A percentile compares a stretch with the other conserved stretches of the same genome.
Conservation (phyloP, 2,329 filamentous ascomycete species). For the Paecilomyces sp. region DNA sequence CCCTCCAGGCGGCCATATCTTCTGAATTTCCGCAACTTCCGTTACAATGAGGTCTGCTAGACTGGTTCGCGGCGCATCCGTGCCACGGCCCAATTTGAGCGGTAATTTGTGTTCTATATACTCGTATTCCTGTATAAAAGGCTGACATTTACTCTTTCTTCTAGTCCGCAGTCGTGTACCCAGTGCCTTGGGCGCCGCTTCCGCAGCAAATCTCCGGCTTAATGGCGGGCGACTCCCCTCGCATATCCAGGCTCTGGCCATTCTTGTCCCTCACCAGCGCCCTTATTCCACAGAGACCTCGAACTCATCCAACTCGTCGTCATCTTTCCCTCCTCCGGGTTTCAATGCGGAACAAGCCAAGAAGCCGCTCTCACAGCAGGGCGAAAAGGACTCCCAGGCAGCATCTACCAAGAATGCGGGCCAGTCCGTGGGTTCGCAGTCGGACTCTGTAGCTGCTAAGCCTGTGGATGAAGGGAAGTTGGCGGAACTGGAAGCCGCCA, state of each 20-base stretch:
- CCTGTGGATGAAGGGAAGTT: slow-evolving; percentile 45
- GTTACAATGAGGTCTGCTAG: slow-evolving; percentile 32
- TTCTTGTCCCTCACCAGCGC: slow-evolving; percentile 46
- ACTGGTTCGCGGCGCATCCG: slow-evolving; percentile 28
- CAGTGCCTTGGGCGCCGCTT: slow-evolving; percentile 22
- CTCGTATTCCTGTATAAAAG: not conserved
- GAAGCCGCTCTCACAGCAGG: slow-evolving; percentile 65
- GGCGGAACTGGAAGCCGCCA: slow-evolving; percentile 57
- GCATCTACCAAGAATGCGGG: slow-evolving; percentile 23
- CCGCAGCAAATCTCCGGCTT: slow-evolving; percentile 24
- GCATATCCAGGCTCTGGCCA: slow-evolving; percentile 50
- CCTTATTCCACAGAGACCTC: slow-evolving; percentile 52
- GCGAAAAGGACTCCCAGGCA: slow-evolving; percentile 21
- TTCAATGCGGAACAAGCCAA: slow-evolving; percentile 88
- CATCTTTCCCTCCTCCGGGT: slow-evolving; percentile 70
- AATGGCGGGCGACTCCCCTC: slow-evolving; percentile 37
- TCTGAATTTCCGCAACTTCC: slow-evolving; percentile 26
- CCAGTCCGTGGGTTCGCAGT: slow-evolving; percentile 31
- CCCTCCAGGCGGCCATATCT: slow-evolving; percentile 13
- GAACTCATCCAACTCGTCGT: slow-evolving; percentile 38
- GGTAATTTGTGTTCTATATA: slow-evolving; percentile 13
- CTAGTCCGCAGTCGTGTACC: slow-evolving; percentile 25
- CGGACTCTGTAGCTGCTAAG: slow-evolving; percentile 32
- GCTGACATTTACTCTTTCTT: not conserved
- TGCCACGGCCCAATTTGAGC: slow-evolving; percentile 20